Evolutionary conservation across 1,284 basidiomycete species (phyloP).

Genomic region (Austroboletus rostrupii): DNA sequence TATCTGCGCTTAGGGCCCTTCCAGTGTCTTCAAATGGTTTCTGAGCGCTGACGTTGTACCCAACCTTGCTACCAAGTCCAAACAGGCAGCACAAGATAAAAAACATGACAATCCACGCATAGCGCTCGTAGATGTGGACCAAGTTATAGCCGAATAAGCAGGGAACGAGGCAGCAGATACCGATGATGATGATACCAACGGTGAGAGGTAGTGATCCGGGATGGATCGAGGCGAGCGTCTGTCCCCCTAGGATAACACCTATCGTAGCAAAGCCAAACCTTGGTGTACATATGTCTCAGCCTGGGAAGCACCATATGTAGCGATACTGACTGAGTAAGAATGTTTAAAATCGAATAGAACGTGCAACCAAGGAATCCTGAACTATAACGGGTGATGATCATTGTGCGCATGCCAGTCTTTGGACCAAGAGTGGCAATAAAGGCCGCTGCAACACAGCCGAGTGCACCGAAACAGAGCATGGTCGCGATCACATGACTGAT

Average conservation of each 20-base stretch:
- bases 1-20: slow-evolving; percentile 38
- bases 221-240: slow-evolving; percentile 43
- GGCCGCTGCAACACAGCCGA: slow-evolving; percentile 40
- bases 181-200: slow-evolving; percentile 38
- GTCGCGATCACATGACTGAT: slow-evolving; percentile 41
- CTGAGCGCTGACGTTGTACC: slow-evolving; percentile 46
- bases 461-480: slow-evolving; percentile 42
- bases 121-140: slow-evolving; percentile 58
- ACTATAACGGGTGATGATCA: slow-evolving; percentile 53
- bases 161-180: slow-evolving; percentile 43
- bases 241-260: slow-evolving; percentile 46
- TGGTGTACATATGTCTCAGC: background rate
- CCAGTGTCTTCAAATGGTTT: slow-evolving; percentile 44
- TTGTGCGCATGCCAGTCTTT: slow-evolving; percentile 25
- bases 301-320: background rate
- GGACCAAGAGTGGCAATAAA: slow-evolving; percentile 63
- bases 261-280: slow-evolving; percentile 46
- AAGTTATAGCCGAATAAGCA: slow-evolving; percentile 51
- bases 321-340: slow-evolving; percentile 46
- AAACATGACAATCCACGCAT: slow-evolving; percentile 56
- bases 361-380: slow-evolving; percentile 54
- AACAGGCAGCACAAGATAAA: slow-evolving; percentile 52
- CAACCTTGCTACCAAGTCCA: slow-evolving; percentile 44
- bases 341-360: slow-evolving; percentile 56
- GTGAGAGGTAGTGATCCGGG: slow-evolving; percentile 32